These are phyloP conservation scores for Fusarium gaditjirri DNA, from an alignment of 2,329 filamentous ascomycete species.

Conservation along the genomic window DNA sequence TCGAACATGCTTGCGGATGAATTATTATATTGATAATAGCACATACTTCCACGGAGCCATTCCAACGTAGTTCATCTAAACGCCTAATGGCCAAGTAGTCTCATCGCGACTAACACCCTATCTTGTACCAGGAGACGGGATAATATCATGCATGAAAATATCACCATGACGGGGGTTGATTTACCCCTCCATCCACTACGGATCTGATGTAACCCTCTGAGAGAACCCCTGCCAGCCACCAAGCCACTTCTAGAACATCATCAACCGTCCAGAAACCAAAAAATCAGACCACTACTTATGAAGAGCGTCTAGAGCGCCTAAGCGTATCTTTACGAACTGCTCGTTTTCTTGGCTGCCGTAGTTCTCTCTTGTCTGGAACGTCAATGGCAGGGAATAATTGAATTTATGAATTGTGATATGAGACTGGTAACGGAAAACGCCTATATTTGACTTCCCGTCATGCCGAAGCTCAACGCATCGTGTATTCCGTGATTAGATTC, in stretches of 20 bases:
- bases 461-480: constrained; percentile 9
- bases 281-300: constrained; percentile 20
- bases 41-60: neutral
- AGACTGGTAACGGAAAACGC: neutral
- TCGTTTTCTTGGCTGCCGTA: neutral
- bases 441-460: neutral
- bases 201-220: constrained; percentile 13
- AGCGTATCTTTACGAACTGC: neutral
- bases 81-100: neutral
- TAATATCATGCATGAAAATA: neutral
- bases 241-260: constrained; percentile 31
- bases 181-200: constrained; percentile 24
- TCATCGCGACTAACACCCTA: neutral
- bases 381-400: neutral
- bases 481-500: neutral
- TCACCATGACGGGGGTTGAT: neutral
- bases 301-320: constrained; percentile 4
- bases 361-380: neutral
- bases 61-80: neutral
- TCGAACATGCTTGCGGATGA: neutral
- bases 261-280: neutral
- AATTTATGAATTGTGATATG: neutral
- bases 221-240: constrained; percentile 22
- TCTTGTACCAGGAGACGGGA: neutral
- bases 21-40: neutral